These are phyloP conservation scores for Aegilops umbellulata DNA, from an alignment of 176 grass and related monocot species.

Conservation along the genomic window DNA sequence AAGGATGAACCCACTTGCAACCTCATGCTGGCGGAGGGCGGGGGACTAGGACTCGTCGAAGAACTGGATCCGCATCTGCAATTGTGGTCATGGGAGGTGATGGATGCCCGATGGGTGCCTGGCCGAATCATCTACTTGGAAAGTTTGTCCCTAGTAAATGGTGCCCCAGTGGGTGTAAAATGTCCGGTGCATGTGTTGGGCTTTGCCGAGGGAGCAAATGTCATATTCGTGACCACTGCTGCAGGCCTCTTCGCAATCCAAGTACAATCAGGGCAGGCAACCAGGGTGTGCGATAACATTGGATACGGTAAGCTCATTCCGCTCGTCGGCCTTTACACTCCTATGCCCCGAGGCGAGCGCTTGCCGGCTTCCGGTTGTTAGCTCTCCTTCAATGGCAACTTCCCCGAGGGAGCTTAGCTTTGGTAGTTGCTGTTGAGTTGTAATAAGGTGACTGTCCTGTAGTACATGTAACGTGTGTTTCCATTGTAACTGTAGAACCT, in stretches of 20 bases:
- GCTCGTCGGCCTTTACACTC: too few relatives aligned
- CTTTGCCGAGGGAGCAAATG: background rate
- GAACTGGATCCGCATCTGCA: background rate
- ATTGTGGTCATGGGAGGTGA: background rate
- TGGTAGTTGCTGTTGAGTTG: too few relatives aligned
- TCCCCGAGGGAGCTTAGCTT: too few relatives aligned
- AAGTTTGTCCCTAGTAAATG: background rate
- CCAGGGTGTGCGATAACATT: background rate
- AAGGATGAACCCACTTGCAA: background rate
- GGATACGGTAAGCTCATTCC: too few relatives aligned
- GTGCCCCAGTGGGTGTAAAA: background rate
- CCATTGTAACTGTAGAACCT: too few relatives aligned
- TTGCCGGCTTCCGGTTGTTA: too few relatives aligned
- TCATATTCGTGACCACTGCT: background rate
- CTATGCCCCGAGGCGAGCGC: too few relatives aligned
- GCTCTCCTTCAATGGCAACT: too few relatives aligned
- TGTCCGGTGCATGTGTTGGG: background rate
- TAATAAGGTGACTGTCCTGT: too few relatives aligned
- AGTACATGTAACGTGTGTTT: too few relatives aligned
- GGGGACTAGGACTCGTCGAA: background rate
- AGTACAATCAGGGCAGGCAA: background rate
- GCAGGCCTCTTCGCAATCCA: background rate
- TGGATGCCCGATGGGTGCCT: background rate
- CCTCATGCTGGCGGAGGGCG: background rate
- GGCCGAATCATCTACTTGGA: background rate